Percentiles rank a stretch among this genome's conserved stretches.
phyloP scores from a whole-genome alignment of 2,329 filamentous ascomycete species.

The Aspergillus candidus region DNA sequence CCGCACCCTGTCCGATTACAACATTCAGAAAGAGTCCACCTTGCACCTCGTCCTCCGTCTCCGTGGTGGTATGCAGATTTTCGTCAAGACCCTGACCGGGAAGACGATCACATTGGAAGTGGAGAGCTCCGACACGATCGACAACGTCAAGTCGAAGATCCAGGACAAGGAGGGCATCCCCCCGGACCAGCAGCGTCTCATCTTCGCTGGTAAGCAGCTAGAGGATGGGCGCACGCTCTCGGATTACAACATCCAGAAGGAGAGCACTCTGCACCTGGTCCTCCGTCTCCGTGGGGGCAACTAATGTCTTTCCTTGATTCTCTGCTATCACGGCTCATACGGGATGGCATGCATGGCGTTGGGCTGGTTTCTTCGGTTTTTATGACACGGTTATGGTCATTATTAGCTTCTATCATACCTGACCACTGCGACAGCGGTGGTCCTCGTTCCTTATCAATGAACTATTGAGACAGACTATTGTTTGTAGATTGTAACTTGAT shows the following conservation, averaged over 20 bases:
- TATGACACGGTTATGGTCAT: constrained; percentile 17
- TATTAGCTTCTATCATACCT: constrained; percentile 12
- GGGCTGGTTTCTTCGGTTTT: constrained; percentile 26
- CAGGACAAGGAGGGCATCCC: constrained; percentile 78
- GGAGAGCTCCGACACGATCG: constrained; percentile 62
- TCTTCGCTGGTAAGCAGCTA: constrained; percentile 64
- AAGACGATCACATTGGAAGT: constrained; percentile 66
- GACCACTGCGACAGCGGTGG: no score
- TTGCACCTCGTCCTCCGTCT: constrained; percentile 75
- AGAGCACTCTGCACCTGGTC: constrained; percentile 60
- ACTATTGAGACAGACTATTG: background rate
- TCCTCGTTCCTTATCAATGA: background rate
- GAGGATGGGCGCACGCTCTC: constrained; percentile 47
- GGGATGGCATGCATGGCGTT: constrained; percentile 34
- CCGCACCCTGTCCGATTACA: constrained; percentile 87
- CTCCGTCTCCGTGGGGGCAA: constrained; percentile 40
- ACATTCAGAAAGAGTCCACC: constrained; percentile 89
- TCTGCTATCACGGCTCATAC: constrained; percentile 19
- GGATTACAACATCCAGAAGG: constrained; percentile 55
- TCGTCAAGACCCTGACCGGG: constrained; percentile 74
- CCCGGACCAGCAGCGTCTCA: constrained; percentile 64
- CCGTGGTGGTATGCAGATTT: constrained; percentile 78
- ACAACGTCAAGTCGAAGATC: constrained; percentile 66
- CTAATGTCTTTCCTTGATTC: constrained; percentile 19
- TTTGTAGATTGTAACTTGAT: no score